Evolutionary conservation across 2,329 filamentous ascomycete species (phyloP), one percentile per base, ranked within the genome.

Genomic region (Nigrospora oryzae): DNA sequence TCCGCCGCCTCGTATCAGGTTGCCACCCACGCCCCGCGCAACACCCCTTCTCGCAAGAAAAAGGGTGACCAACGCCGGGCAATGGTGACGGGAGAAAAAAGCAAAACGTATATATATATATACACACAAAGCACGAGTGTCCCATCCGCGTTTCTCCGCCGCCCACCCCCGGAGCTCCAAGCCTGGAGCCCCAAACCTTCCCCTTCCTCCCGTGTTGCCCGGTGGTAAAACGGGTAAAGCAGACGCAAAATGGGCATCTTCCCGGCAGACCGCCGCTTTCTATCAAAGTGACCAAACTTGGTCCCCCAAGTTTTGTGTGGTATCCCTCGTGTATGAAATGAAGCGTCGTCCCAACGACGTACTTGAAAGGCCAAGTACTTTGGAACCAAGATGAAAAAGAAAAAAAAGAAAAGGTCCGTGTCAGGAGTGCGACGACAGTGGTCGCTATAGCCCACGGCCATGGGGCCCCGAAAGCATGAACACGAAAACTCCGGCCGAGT

Each of bases 261-360:
- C 41, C 32, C 17, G 19, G 36, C 43, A 38, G 36, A 23, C 36
- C 42, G 39, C 40, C 40, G 36, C 40, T 43, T 44, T 47, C 43
- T 42, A 42, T 42, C 40, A 49, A 45, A 39, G 41, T 38, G 43
- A 42, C 15, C 37, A 36, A 28, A 28, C 23, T 28, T 28, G 23
- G 23, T 28, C 23, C 23, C 23, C 23, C 40, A 33, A 33, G 46
- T 48, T 47, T 46, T 42, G 23, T 28, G 23, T 44, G 43, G 46
- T 48, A 42, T 50, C 46, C 36, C 46, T 48, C 43, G 43, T 42
- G 38, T 44, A 44, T 44, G 42, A 38, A 44, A 38, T 44, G 32
- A 44, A 44, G 32, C 28, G 28, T 38, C 34, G 42, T 38, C 42
- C 34, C 35, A 28, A 44, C 36, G 33, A 33, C 35, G 35, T 33